These are phyloP conservation scores for Parachaetomium inaequale DNA, from an alignment of 495 filamentous ascomycete genomes.

Conservation along the genomic window DNA sequence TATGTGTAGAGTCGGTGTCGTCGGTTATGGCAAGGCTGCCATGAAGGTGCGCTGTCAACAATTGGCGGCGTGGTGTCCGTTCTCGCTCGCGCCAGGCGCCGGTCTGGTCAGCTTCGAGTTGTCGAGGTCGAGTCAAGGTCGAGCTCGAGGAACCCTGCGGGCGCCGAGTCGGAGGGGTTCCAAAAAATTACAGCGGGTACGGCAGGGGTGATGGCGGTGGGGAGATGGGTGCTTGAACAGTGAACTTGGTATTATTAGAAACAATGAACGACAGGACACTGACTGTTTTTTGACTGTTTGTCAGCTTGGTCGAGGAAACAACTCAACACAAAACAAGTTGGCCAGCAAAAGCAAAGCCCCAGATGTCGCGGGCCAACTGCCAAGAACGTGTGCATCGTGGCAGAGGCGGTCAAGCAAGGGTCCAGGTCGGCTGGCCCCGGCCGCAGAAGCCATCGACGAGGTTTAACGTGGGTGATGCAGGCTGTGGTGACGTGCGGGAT, in stretches of 20 bases:
- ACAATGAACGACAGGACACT: neutral
- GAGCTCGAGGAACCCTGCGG: conserved; percentile 6
- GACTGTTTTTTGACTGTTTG: neutral
- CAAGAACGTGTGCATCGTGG: conserved; percentile 1
- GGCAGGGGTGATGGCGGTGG: neutral
- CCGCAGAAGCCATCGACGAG: neutral
- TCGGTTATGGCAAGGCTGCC: neutral
- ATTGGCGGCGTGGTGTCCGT: neutral
- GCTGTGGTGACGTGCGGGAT: conserved; percentile 9
- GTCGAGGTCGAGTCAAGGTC: neutral
- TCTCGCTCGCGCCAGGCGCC: neutral
- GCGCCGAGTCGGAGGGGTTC: conserved; percentile 9
- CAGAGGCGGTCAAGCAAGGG: conserved; percentile 9
- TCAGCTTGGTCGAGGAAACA: neutral
- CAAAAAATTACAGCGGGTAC: neutral
- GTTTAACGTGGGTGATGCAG: neutral
- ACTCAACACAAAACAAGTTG: neutral
- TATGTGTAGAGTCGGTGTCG: neutral
- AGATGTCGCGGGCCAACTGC: neutral
- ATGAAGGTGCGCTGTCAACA: neutral
- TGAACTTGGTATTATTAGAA: neutral
- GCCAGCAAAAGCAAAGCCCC: neutral
- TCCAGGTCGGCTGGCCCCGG: neutral
- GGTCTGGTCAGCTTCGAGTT: neutral
- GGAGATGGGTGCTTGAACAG: too few species aligned